Evolutionary conservation across 257 asterid genomes (phyloP).

Genomic region (Ballota nigra): DNA sequence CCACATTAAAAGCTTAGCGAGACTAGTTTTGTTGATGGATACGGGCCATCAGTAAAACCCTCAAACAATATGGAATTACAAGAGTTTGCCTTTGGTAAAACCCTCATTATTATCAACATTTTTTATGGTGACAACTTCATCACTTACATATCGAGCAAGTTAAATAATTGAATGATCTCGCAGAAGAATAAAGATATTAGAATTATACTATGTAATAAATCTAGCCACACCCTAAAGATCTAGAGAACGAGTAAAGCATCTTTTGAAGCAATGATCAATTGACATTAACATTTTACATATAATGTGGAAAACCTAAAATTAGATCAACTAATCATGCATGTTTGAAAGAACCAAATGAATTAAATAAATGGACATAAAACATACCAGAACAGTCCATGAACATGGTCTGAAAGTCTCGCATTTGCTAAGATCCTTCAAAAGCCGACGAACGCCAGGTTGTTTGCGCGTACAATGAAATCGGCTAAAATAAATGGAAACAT

Average conservation of each 20-base stretch:
- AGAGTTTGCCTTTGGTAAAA: too few relatives aligned
- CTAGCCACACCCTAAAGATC: too few relatives aligned
- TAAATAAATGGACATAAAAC: neutral
- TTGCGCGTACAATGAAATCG: neutral
- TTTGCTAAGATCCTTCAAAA: neutral
- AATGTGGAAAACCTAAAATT: neutral
- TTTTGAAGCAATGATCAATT: neutral
- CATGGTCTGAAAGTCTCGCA: constrained; percentile 15
- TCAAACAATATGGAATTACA: too few relatives aligned
- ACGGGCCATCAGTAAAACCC: too few relatives aligned
- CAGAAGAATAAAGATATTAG: neutral
- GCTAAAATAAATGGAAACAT: neutral
- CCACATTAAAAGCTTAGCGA: too few relatives aligned
- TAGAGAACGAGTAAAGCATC: too few relatives aligned
- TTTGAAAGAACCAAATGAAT: neutral
- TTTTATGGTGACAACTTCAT: too few relatives aligned
- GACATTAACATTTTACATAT: neutral
- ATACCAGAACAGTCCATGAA: constrained; percentile 13
- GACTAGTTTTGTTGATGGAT: too few relatives aligned
- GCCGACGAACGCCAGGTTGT: neutral
- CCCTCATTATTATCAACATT: too few relatives aligned
- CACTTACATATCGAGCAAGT: too few relatives aligned
- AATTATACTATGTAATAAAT: neutral
- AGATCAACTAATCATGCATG: neutral
- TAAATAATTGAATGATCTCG: neutral